Evolutionary conservation across 331 rosid genomes (phyloP).

Genomic region (Acacia concinna): DNA sequence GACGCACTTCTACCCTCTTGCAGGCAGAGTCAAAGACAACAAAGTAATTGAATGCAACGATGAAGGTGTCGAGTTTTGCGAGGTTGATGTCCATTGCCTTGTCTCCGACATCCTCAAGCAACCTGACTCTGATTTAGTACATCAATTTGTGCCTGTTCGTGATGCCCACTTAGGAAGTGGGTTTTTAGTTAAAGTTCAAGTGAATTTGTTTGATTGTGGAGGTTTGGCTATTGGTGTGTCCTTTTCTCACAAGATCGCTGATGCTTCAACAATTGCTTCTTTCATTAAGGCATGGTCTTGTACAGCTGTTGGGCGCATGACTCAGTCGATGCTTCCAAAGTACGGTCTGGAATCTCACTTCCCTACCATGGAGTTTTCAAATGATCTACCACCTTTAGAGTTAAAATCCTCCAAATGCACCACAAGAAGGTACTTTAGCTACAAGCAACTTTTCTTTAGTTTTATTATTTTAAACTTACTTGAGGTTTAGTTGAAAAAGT

Average conservation of each 20-base stretch:
- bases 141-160: not conserved
- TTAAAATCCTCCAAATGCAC: not conserved
- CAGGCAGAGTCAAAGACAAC: not conserved
- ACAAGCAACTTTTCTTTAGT: no score
- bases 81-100: not conserved
- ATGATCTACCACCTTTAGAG: not conserved
- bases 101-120: not conserved
- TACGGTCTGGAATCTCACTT: not conserved
- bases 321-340: not conserved
- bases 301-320: not conserved
- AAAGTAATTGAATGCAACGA: not conserved
- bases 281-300: constrained; percentile 35
- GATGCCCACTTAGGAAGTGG: not conserved
- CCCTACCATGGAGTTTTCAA: not conserved
- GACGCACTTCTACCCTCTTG: not conserved
- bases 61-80: not conserved
- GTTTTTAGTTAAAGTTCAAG: constrained; percentile 10
- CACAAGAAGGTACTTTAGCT: constrained; percentile 27
- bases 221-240: constrained; percentile 21
- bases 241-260: constrained; percentile 28
- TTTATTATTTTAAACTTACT: no score
- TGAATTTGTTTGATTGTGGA: constrained; percentile 27
- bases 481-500: no score
- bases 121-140: not conserved
- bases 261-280: not conserved